Base-by-base conservation (phyloP, 805 yeast species). In the Wickerhamiella brachini region DNA sequence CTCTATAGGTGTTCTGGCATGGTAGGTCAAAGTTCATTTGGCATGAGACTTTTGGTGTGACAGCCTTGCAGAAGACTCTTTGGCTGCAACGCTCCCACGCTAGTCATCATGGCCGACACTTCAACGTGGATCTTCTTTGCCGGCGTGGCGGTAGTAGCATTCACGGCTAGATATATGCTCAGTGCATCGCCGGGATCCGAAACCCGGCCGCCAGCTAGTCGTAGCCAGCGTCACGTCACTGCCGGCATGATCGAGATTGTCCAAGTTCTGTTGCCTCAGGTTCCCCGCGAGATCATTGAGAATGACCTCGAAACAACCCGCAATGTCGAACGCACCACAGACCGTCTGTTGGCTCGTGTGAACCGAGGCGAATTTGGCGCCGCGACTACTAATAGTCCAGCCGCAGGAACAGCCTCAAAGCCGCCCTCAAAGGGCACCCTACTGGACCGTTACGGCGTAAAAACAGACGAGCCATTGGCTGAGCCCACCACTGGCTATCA, bases 221-320 rank as follows among this genome's bases (percentile, higher is more conserved):
- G 44, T 26, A 20, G 53, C 56, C 18, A 12, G 3, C 58, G 71
- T 3, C 59, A 60, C 7, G 69, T 68, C 17, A 66, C 66, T 10
- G 62, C 61, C 13, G 64, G 55, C 45, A 90, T 90, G 97, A 73
- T 90, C 44, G 93, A 83, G 56, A 81, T 85, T 0, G 96, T 90
- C 1, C 84, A 80, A 58, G 79, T 87, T 43, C 71, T 90, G 51
- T 95, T 88, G 0, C 96, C 97, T 3, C 71, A 72, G 20, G 68
- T 85, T 31, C 72, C 84, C 1, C 74, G 68, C 3, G 84, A 76
- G 7, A 94, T 85, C 62, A 86, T 93, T 54, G 72, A 80, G 54
- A 71, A 73, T 54, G 95, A 84, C 63, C 73, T 93, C 54, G 79
- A 81, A 60, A 71, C 78, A 53, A 79, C 93, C 0, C 65, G 60